Evolutionary conservation across 345 rosid genomes (phyloP).

Genomic region (Balakata baccata): DNA sequence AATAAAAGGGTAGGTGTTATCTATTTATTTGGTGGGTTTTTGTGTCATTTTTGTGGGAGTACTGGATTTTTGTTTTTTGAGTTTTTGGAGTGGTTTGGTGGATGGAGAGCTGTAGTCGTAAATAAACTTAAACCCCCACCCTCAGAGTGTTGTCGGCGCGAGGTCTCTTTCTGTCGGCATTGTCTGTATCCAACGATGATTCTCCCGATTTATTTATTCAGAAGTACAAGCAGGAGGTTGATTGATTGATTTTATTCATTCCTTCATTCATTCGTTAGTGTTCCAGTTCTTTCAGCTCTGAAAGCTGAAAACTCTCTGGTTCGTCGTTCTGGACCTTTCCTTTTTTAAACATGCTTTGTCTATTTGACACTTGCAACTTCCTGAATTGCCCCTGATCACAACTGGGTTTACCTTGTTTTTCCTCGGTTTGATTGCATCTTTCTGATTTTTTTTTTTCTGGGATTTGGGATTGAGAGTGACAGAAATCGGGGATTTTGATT

Average conservation of each 20-base stretch:
- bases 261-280: slow-evolving; percentile 10
- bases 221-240: slow-evolving; percentile 32
- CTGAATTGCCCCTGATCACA: slow-evolving; percentile 18
- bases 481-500: slow-evolving; percentile 1
- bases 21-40: slow-evolving; percentile 19
- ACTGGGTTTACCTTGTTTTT: slow-evolving; percentile 17
- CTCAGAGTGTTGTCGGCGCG: slow-evolving; percentile 60
- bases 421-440: slow-evolving; percentile 8
- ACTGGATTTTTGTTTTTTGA: neutral
- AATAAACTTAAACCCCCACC: neutral
- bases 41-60: slow-evolving; percentile 1
- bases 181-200: slow-evolving; percentile 76
- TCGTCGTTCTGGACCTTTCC: slow-evolving; percentile 18
- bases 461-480: slow-evolving; percentile 2
- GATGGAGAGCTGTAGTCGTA: neutral
- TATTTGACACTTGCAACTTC: slow-evolving; percentile 15
- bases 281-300: slow-evolving; percentile 10
- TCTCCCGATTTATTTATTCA: slow-evolving; percentile 38
- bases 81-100: slow-evolving; percentile 3
- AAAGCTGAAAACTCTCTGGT: slow-evolving; percentile 8
- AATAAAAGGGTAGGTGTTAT: slow-evolving; percentile 25
- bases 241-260: slow-evolving; percentile 1
- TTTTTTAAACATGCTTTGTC: neutral
- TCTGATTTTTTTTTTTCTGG: neutral
- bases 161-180: slow-evolving; percentile 91